Percentiles rank a stretch among this genome's conserved stretches.
Evolutionary conservation across 2,329 filamentous ascomycete species (phyloP).

Genomic region (Xylariaceae sp.): DNA sequence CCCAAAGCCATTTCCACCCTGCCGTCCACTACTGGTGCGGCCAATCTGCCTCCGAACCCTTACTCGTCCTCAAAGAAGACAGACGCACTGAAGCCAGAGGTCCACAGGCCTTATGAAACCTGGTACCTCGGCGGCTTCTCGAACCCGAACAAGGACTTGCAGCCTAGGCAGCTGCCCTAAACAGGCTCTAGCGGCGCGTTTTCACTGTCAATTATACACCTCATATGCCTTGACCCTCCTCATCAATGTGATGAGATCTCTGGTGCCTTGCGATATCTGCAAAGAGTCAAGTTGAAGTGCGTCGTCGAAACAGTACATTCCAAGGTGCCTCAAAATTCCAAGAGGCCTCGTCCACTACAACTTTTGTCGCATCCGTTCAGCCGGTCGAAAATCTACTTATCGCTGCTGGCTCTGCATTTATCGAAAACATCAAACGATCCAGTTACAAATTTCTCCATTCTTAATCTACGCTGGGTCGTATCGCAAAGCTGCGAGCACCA

Average conservation of each 20-base stretch:
- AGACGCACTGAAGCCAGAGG: constrained; percentile 28
- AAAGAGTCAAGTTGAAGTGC: too few species aligned
- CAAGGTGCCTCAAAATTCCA: too few species aligned
- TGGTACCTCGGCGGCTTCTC: constrained; percentile 2
- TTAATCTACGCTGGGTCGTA: too few species aligned
- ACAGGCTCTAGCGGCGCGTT: not conserved
- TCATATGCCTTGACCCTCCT: constrained; percentile 1
- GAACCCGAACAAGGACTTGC: constrained; percentile 23
- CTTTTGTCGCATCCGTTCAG: too few species aligned
- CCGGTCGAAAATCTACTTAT: too few species aligned
- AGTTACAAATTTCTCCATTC: too few species aligned
- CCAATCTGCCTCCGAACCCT: constrained; percentile 23
- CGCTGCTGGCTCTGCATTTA: too few species aligned
- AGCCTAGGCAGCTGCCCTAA: constrained; percentile 3
- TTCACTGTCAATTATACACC: not conserved
- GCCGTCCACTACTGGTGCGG: constrained; percentile 18
- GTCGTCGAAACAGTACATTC: too few species aligned
- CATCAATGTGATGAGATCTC: constrained; percentile 23
- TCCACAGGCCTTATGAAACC: constrained; percentile 27
- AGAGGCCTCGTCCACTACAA: too few species aligned
- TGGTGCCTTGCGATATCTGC: too few species aligned
- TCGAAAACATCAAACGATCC: too few species aligned
- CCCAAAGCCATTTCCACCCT: constrained; percentile 16
- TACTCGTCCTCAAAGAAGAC: constrained; percentile 22
- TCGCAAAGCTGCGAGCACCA: too few species aligned